Base-by-base conservation (phyloP, 805 yeast species). In the Saccharomycopsis fodiens region DNA sequence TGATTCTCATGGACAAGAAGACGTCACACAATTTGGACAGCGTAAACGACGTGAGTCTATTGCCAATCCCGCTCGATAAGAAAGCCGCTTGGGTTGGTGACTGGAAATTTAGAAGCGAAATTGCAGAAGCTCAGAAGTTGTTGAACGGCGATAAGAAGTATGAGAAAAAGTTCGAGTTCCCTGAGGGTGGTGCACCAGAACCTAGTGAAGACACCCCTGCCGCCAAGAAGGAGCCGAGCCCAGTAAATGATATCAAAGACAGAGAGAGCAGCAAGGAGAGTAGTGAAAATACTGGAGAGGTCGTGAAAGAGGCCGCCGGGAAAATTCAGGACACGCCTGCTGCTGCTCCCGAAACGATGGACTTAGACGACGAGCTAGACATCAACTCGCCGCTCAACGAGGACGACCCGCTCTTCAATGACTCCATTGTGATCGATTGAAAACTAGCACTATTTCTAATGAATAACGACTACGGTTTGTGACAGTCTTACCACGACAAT, bases 1-100 rank as follows among this genome's bases (percentile, higher is more conserved):
- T 85, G 37, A 76, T 76, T 56, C 55, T 73, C 12, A 66, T 83
- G 61, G 88, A 84, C 60, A 76, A 74, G 37, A 72, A 73, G 54
- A 72, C 70, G 29, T 79, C 76, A 8, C 72, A 69, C 4, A 68
- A 68, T 31, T 64, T 67, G 42, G 68, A 70, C 46, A 67, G 69
- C 16, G 72, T 71, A 41, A 57, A 59, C 47, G 64, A 63, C n/a
- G 58, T 74, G 17, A 73, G 74, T 65, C 73, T 84, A 34, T 65
- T 84, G 22, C 93, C 95, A 1, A 72, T 83, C 2, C 70, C 73
- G 35, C 74, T 84, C 20, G 82, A 80, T 42, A 79, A 79, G 52
- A 81, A 82, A 63, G 85, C 87, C 30, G 76, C 85, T 3, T 71
- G 74, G 64, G 71, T 82, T 23, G 87, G 88, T 2, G 65, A 66